Percentiles rank a stretch among this genome's conserved stretches.
These are phyloP conservation scores for Spiromastix sp. DNA, from an alignment of 2,329 filamentous ascomycete genomes.

Conservation along the genomic window DNA sequence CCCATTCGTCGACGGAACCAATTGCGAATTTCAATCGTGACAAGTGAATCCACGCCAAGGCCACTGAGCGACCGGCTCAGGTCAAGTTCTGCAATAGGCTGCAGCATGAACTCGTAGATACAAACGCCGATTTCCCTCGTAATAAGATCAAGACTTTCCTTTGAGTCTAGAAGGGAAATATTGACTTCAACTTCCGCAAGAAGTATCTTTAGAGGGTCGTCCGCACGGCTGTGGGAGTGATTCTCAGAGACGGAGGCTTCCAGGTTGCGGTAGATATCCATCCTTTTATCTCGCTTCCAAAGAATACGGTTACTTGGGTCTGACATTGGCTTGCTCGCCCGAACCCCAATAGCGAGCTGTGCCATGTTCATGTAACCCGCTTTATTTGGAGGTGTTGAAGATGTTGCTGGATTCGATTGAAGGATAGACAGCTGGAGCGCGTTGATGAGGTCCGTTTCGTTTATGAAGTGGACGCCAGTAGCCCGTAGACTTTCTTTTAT, in stretches of 20 bases:
- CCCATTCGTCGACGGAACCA: conserved; percentile 16
- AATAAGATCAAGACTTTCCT: conserved; percentile 1
- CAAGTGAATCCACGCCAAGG: conserved; percentile 20
- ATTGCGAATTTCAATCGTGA: conserved; percentile 20
- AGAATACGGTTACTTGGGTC: conserved; percentile 2
- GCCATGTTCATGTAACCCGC: background rate
- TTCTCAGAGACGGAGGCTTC: background rate
- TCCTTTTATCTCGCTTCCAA: background rate
- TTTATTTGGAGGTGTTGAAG: background rate
- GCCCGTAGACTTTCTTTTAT: background rate
- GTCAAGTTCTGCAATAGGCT: conserved; percentile 14
- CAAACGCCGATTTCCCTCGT: conserved; percentile 15
- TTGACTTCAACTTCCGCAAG: background rate
- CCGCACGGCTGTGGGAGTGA: background rate
- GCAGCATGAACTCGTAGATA: conserved; percentile 13
- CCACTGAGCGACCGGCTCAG: conserved; percentile 12
- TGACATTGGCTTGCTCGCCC: background rate
- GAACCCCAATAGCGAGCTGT: background rate
- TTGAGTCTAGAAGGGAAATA: background rate
- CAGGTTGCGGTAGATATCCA: conserved; percentile 1
- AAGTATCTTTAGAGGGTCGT: background rate
- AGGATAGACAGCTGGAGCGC: background rate
- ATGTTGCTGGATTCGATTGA: background rate
- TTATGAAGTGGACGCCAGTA: background rate
- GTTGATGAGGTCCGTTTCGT: background rate